Base-by-base conservation (phyloP, 768 basidiomycete genomes). In the Xerocomus potaroensis region DNA sequence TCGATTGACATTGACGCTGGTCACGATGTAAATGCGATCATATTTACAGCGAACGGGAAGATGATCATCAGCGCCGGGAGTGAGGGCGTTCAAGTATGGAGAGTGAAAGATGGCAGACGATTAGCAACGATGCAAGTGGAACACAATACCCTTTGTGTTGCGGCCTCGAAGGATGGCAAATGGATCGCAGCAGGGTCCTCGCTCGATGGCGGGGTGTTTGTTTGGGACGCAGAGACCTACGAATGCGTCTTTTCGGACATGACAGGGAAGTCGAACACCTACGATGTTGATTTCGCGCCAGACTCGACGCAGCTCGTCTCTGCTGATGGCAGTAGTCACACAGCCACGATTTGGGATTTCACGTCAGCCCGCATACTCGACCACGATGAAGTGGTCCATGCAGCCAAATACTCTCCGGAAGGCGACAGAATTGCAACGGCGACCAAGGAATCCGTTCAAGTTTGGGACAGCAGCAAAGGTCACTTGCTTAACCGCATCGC, bases 251-350 rank as follows among this genome's bases (percentile, higher is more conserved):
- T 35, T 19, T 4, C 9, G 11, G 19, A 21, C 18, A 8, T n/a
- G n/a, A n/a, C n/a, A n/a, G n/a, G 18, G 15, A 3, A 19, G n/a
- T 4, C 9, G 8, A 10, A 18, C 18, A 35, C 16, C 34, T 19
- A 19, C 8, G 34, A 21, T 19, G 22, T 50, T 21, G 49, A 50
- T 21, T 46, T 47, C 39, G 41, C 49, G n/a, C 45, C 49, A 11
- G 41, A 50, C 40, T 29, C 45, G 18, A 47, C 40, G 0, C 40
- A 32, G 4, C 34, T 50, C n/a, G 34, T 47, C n/a, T 8, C 43
- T 5, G 30, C 26, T 10, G 19, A 14, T 2, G 18, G 18, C 4
- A 18, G 23, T 14, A 22, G 12, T 9, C 11, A 10, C 15, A 33
- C 32, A 23, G 41, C 41, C 21, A 43, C 21, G 9, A 9, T 43